A percentile compares a stretch with the other conserved stretches of the same genome.
phyloP scores from a whole-genome alignment of 2,329 filamentous ascomycete genomes.

The Fusarium goolgardi region DNA sequence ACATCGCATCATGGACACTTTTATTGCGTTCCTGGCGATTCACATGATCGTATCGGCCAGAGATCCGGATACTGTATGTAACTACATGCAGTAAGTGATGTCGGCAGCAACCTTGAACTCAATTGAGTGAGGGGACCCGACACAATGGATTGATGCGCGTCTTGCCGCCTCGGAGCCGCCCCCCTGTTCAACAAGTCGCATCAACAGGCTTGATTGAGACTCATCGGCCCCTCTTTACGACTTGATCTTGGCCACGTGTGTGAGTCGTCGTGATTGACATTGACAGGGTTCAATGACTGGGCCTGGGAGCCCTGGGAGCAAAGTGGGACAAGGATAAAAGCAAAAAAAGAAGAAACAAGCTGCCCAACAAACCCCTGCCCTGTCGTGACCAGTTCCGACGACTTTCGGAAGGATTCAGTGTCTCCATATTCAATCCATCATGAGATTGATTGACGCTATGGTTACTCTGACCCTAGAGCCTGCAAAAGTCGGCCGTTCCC shows the following conservation, averaged over 20 bases:
- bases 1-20: background rate
- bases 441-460: constrained; percentile 9
- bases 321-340: background rate
- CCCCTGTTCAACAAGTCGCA: constrained; percentile 33
- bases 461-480: constrained; percentile 32
- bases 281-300: constrained; percentile 3
- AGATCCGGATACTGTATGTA: background rate
- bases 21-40: constrained; percentile 28
- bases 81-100: background rate
- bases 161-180: constrained; percentile 42
- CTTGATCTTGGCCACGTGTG: constrained; percentile 43
- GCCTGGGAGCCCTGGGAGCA: background rate
- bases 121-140: constrained; percentile 41
- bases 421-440: constrained; percentile 24
- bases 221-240: constrained; percentile 19
- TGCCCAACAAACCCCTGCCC: constrained; percentile 9
- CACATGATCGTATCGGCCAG: constrained; percentile 33
- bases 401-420: constrained; percentile 24
- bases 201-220: constrained; percentile 24
- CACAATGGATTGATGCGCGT: constrained; percentile 48
- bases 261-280: constrained; percentile 32
- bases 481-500: constrained; percentile 24
- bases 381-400: constrained; percentile 15
- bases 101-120: constrained; percentile 10
- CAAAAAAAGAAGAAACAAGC: constrained; percentile 6